A percentile compares a stretch with the other conserved stretches of the same genome.
Conservation (phyloP, 768 basidiomycete genomes). For the Suillus sp. region DNA sequence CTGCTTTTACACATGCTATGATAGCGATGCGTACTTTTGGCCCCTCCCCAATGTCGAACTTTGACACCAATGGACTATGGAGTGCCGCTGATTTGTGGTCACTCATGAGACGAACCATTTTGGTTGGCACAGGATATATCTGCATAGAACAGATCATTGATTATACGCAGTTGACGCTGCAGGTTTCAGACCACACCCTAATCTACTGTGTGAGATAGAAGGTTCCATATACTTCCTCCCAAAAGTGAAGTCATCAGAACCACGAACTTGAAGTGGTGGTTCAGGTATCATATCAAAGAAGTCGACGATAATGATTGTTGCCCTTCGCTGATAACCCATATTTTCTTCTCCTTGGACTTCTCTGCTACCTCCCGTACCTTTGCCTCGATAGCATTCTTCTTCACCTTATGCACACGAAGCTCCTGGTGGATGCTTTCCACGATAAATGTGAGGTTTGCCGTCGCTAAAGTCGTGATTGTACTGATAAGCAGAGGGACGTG, state of each 20-base stretch:
- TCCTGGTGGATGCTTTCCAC: slow-evolving; percentile 76
- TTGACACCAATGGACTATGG: neutral
- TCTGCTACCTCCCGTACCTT: slow-evolving; percentile 78
- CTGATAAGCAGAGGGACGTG: slow-evolving; percentile 61
- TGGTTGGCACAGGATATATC: neutral
- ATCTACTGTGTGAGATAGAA: neutral
- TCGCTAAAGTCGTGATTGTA: slow-evolving; percentile 63
- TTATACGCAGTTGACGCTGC: neutral
- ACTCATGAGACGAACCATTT: neutral
- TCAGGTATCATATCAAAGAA: neutral
- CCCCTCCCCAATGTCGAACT: neutral
- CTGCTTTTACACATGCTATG: neutral
- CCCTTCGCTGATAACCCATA: slow-evolving; percentile 66
- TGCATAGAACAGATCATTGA: neutral
- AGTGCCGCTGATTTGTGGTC: neutral
- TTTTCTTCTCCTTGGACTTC: slow-evolving; percentile 70
- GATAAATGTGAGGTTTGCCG: slow-evolving; percentile 63
- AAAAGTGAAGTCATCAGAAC: neutral
- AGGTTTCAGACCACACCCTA: neutral
- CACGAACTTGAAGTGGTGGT: neutral
- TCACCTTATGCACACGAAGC: slow-evolving; percentile 67
- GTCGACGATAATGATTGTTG: neutral
- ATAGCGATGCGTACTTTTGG: neutral
- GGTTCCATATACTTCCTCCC: neutral
- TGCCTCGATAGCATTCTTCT: slow-evolving; percentile 82